Conservation (phyloP, 371 early-diverging fungal genomes). For the Rhizopus microsporus region DNA sequence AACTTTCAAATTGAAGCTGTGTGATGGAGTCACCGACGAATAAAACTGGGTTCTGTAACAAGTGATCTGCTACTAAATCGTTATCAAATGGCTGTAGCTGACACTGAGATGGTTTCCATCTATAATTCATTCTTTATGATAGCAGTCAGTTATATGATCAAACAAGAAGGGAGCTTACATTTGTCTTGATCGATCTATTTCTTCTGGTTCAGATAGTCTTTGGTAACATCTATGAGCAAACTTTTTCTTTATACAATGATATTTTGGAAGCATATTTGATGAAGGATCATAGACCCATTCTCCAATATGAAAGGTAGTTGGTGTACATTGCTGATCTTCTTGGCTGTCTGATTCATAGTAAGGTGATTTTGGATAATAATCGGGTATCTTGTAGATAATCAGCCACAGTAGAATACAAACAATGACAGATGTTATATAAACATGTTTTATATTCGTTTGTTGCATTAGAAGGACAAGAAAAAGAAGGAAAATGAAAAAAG, state of each 20-base stretch:
- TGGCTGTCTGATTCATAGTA: not conserved
- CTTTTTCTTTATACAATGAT: conserved; percentile 33
- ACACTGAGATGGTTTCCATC: conserved; percentile 41
- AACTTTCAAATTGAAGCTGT: conserved; percentile 48
- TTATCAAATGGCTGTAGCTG: conserved; percentile 29
- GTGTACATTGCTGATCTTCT: conserved; percentile 24
- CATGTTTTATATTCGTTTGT: conserved; percentile 2
- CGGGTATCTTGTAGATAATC: conserved; percentile 6
- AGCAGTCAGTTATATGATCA: conserved; percentile 3
- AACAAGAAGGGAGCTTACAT: conserved; percentile 25
- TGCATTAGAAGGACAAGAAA: not conserved
- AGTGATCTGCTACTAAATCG: conserved; percentile 28
- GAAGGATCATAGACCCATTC: conserved; percentile 35
- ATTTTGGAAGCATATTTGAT: conserved; percentile 31
- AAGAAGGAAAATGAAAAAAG: not conserved
- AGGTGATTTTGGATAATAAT: not conserved
- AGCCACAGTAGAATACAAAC: conserved; percentile 14
- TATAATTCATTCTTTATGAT: conserved; percentile 34
- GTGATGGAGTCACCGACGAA: conserved; percentile 53
- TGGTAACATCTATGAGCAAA: conserved; percentile 52
- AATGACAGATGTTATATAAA: conserved; percentile 4
- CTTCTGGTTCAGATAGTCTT: conserved; percentile 23
- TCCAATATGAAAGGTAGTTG: conserved; percentile 36
- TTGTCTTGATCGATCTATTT: conserved; percentile 31
- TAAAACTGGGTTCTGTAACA: conserved; percentile 37